Conservation (phyloP, 768 basidiomycete species). For the Mycena rebaudengoi region DNA sequence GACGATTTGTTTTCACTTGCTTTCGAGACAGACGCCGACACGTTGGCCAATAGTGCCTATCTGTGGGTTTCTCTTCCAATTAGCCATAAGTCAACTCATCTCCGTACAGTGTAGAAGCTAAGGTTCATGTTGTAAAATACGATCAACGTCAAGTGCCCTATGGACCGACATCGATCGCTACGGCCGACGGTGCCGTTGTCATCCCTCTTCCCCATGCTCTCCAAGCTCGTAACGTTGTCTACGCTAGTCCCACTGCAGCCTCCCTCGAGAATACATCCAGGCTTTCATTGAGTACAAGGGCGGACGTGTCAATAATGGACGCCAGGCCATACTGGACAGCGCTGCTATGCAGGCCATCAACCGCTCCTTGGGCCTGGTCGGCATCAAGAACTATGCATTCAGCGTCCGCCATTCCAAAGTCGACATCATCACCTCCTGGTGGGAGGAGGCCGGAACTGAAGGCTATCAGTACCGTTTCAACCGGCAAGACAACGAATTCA, state of each 20-base stretch:
- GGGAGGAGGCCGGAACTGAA: background rate
- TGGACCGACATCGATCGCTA: background rate
- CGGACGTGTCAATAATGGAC: background rate
- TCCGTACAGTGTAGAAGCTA: background rate
- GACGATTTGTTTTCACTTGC: constrained; percentile 1
- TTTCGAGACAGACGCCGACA: background rate
- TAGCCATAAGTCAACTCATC: background rate
- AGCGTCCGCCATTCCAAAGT: background rate
- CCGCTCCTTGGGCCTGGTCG: background rate
- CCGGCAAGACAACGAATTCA: background rate
- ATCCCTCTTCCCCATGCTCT: background rate
- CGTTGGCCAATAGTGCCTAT: background rate
- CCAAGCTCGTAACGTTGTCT: background rate
- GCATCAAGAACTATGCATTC: constrained; percentile 1
- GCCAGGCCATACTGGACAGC: constrained; percentile 4
- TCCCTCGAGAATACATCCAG: background rate
- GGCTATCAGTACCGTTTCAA: background rate
- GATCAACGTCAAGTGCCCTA: background rate
- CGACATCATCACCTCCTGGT: constrained; percentile 4
- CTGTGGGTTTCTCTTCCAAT: background rate
- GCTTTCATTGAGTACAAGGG: constrained; percentile 1
- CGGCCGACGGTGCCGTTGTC: constrained; percentile 1
- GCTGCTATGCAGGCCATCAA: constrained; percentile 4
- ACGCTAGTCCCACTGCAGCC: background rate
- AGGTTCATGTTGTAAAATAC: constrained; percentile 4